phyloP scores from a whole-genome alignment of 2,329 filamentous ascomycete species.

The Talaromyces sp. region DNA sequence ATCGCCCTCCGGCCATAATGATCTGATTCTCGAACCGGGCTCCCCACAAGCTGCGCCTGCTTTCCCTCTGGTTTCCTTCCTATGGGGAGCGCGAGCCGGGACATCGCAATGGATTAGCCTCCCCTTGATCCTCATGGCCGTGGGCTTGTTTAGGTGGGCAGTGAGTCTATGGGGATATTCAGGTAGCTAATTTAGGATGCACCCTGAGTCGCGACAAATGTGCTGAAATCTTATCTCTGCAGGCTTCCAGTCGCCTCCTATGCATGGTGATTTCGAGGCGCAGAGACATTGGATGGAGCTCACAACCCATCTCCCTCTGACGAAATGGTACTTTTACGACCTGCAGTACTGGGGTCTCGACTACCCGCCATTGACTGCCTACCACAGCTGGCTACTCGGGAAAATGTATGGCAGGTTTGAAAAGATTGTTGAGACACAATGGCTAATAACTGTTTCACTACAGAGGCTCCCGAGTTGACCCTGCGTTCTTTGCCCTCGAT shows the following conservation, averaged over 20 bases:
- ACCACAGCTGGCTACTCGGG: slow-evolving; percentile 94
- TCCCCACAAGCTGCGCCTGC: slow-evolving; percentile 55
- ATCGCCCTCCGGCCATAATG: slow-evolving; percentile 31
- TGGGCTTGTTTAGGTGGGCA: slow-evolving; percentile 89
- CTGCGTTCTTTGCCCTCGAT: slow-evolving; percentile 81
- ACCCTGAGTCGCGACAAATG: background rate
- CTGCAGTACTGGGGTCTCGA: slow-evolving; percentile 96
- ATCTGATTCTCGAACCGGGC: slow-evolving; percentile 38
- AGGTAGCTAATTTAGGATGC: slow-evolving; percentile 47
- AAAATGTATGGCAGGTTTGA: slow-evolving; percentile 56
- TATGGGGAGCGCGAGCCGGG: slow-evolving; percentile 78
- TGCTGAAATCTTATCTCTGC: slow-evolving; percentile 3
- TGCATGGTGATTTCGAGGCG: slow-evolving; percentile 96
- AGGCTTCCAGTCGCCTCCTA: slow-evolving; percentile 77
- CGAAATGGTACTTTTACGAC: slow-evolving; percentile 97
- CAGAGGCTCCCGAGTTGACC: slow-evolving; percentile 69
- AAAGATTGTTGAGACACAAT: background rate
- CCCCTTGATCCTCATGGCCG: slow-evolving; percentile 80
- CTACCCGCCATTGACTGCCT: slow-evolving; percentile 94
- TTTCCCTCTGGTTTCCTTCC: slow-evolving; percentile 87
- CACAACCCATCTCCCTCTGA: slow-evolving; percentile 79
- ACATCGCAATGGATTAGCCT: slow-evolving; percentile 91
- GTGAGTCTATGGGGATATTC: slow-evolving; percentile 93
- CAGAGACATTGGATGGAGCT: slow-evolving; percentile 99
- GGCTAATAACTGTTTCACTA: slow-evolving; percentile 12